These are phyloP conservation scores for Beauveria varroae DNA, from an alignment of 2,329 filamentous ascomycete genomes.

Conservation along the genomic window DNA sequence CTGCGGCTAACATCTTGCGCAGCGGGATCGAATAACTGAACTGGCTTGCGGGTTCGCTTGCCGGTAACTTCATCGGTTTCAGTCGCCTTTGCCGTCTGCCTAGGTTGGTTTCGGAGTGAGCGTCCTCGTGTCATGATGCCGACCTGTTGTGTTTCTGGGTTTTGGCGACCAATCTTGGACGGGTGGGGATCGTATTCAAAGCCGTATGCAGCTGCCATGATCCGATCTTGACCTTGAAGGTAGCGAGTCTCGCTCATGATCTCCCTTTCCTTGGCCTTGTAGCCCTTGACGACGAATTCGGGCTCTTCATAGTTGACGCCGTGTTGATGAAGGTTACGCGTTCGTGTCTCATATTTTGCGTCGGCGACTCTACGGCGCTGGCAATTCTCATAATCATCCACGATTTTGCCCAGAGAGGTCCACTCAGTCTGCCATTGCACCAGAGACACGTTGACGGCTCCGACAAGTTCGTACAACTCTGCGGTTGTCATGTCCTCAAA, in stretches of 20 bases:
- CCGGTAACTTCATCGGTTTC: constrained; percentile 44
- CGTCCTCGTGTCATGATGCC: constrained; percentile 45
- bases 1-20: constrained; percentile 44
- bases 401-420: constrained; percentile 39
- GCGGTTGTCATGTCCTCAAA: constrained; percentile 39
- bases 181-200: constrained; percentile 55
- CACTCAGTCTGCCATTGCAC: constrained; percentile 49
- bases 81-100: constrained; percentile 51
- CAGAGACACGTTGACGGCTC: constrained; percentile 38
- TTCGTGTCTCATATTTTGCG: constrained; percentile 37
- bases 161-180: constrained; percentile 51
- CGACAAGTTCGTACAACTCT: constrained; percentile 38
- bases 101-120: constrained; percentile 49
- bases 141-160: constrained; percentile 44
- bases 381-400: constrained; percentile 52
- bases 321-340: constrained; percentile 32
- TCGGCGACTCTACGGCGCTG: constrained; percentile 43
- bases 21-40: constrained; percentile 43
- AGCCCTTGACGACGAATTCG: constrained; percentile 48
- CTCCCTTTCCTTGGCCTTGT: constrained; percentile 39
- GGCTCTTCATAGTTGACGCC: constrained; percentile 39
- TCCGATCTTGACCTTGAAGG: constrained; percentile 45
- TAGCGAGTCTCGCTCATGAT: constrained; percentile 37
- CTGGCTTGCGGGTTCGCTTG: constrained; percentile 47
- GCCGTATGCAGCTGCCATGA: constrained; percentile 52